Evolutionary conservation across 768 basidiomycete genomes (phyloP).

Genomic region (Hortiboletus flavorubellus): DNA sequence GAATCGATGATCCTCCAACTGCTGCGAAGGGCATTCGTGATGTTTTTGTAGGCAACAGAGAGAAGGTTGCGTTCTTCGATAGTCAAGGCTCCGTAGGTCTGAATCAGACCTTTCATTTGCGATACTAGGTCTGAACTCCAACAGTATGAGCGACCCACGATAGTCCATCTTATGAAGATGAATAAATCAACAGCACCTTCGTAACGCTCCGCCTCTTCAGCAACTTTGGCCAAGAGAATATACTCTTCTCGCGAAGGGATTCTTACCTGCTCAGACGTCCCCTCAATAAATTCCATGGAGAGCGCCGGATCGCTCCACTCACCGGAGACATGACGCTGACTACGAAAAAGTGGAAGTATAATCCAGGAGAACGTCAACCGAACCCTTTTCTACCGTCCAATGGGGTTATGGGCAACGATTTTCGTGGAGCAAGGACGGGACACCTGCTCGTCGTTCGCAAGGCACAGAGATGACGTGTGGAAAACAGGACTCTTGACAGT

Average conservation of each 20-base stretch:
- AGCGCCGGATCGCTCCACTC: constrained; percentile 10
- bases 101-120: constrained; percentile 74
- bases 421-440: constrained; percentile 11
- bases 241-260: constrained; percentile 38
- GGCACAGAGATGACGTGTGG: constrained; percentile 12
- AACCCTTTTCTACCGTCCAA: constrained; percentile 28
- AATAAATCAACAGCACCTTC: constrained; percentile 51
- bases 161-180: neutral
- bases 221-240: constrained; percentile 71
- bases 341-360: constrained; percentile 10
- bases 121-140: constrained; percentile 59
- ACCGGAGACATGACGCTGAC: constrained; percentile 28
- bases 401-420: constrained; percentile 32
- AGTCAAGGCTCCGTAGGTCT: constrained; percentile 64
- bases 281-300: neutral
- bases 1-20: constrained; percentile 82
- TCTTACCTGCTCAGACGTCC: constrained; percentile 24
- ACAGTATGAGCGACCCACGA: constrained; percentile 16
- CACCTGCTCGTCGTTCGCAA: constrained; percentile 14
- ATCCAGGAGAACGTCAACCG: neutral
- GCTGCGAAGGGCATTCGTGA: constrained; percentile 77
- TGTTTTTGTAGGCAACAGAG: constrained; percentile 88
- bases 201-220: constrained; percentile 86
- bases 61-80: constrained; percentile 87
- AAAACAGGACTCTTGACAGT: constrained; percentile 3